These are phyloP conservation scores for Anthracocystis walkeri DNA, from an alignment of 1,284 basidiomycete species.

Conservation along the genomic window DNA sequence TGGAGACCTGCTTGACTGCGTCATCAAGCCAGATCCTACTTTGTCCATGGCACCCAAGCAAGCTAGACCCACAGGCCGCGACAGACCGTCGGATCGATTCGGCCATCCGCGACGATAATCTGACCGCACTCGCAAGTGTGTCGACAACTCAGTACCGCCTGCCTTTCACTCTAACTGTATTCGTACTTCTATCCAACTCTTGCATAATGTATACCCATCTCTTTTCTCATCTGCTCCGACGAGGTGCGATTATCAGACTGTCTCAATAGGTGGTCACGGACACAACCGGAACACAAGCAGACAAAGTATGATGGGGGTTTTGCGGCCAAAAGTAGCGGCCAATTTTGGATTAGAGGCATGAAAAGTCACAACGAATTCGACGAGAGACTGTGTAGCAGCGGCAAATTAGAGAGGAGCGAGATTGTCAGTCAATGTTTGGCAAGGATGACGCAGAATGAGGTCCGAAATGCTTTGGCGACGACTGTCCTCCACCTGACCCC, in stretches of 20 bases:
- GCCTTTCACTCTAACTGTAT: neutral
- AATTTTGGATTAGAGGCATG: constrained; percentile 31
- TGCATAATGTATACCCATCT: constrained; percentile 5
- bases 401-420: neutral
- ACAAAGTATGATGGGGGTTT: constrained; percentile 1
- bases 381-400: constrained; percentile 24
- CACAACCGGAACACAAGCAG: neutral
- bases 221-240: neutral
- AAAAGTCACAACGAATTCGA: constrained; percentile 23
- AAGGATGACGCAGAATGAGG: neutral
- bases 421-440: constrained; percentile 20
- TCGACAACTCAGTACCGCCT: neutral
- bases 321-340: constrained; percentile 17
- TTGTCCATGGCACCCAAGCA: constrained; percentile 25
- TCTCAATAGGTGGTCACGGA: neutral
- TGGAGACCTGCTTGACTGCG: constrained; percentile 54
- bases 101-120: constrained; percentile 17
- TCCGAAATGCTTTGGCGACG: constrained; percentile 1
- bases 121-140: neutral
- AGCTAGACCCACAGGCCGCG: constrained; percentile 14
- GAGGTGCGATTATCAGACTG: neutral
- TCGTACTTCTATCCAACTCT: constrained; percentile 3
- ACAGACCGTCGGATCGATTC: constrained; percentile 22
- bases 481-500: neutral
- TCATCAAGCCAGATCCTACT: constrained; percentile 40